Percentiles rank a stretch among this genome's conserved stretches.
phyloP scores from a whole-genome alignment of 2,329 filamentous ascomycete species.

The Trichoderma hamatum region DNA sequence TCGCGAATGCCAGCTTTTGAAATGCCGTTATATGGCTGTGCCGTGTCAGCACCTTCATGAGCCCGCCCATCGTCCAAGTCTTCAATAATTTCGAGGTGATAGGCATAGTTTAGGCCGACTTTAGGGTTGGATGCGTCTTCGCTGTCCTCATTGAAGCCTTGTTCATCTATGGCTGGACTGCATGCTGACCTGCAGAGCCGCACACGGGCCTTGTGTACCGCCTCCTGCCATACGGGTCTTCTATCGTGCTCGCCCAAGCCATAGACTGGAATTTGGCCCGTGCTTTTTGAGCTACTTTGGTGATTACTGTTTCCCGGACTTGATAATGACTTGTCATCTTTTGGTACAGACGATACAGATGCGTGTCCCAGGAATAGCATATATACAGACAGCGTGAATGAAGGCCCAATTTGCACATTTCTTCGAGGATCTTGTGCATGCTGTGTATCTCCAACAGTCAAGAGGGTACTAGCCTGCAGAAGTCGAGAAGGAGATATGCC shows the following conservation, averaged over 20 bases:
- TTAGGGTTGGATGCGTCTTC: not conserved
- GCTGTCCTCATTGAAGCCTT: not conserved
- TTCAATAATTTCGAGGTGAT: slow-evolving; percentile 80
- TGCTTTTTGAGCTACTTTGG: not conserved
- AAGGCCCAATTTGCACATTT: slow-evolving; percentile 81
- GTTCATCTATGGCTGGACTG: not conserved
- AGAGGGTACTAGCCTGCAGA: slow-evolving; percentile 87
- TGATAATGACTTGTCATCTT: not conserved
- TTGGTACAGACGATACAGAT: slow-evolving; percentile 32
- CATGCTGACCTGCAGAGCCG: slow-evolving; percentile 72
- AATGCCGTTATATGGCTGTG: slow-evolving; percentile 47
- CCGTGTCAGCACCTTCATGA: slow-evolving; percentile 47
- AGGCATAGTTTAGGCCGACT: slow-evolving; percentile 59
- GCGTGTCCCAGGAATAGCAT: slow-evolving; percentile 90
- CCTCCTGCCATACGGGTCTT: slow-evolving; percentile 88
- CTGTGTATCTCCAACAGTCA: slow-evolving; percentile 83
- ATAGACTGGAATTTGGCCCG: slow-evolving; percentile 30
- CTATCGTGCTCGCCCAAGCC: slow-evolving; percentile 49
- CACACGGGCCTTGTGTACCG: slow-evolving; percentile 88
- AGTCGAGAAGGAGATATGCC: slow-evolving; percentile 88
- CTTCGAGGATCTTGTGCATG: slow-evolving; percentile 67
- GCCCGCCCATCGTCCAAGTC: slow-evolving; percentile 67
- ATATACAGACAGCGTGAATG: slow-evolving; percentile 85
- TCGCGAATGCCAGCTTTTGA: slow-evolving; percentile 54
- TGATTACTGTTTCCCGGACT: not conserved